Percentiles rank a stretch among this genome's conserved stretches.
These are phyloP conservation scores for Fagopyrum homotropicum DNA, from an alignment of 148 eudicot genomes.

Conservation along the genomic window DNA sequence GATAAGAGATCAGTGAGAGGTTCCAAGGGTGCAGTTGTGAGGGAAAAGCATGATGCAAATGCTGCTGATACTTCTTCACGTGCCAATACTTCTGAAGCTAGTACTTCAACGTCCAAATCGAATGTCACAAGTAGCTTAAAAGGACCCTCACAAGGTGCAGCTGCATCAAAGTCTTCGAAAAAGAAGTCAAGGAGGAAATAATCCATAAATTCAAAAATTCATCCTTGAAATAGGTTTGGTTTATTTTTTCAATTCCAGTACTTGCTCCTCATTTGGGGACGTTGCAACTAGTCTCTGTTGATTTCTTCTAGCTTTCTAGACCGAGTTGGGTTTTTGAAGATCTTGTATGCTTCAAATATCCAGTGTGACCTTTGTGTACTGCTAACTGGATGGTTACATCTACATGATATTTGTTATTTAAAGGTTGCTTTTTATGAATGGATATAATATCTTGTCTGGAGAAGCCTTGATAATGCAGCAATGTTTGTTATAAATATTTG, in stretches of 20 bases:
- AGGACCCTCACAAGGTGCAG: slow-evolving; percentile 38
- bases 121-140: slow-evolving; percentile 39
- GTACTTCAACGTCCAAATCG: slow-evolving; percentile 29
- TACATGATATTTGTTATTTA: too few relatives aligned
- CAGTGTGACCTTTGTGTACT: background rate
- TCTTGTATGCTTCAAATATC: background rate
- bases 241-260: background rate
- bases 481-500: background rate
- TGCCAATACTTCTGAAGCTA: slow-evolving; percentile 15
- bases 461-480: too few relatives aligned
- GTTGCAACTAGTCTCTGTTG: background rate
- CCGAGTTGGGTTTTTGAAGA: background rate
- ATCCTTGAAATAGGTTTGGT: background rate
- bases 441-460: too few relatives aligned
- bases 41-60: slow-evolving; percentile 48
- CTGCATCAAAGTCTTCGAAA: slow-evolving; percentile 51
- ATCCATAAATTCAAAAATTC: background rate
- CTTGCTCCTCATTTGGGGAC: background rate
- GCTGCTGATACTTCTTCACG: slow-evolving; percentile 17
- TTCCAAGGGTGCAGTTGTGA: slow-evolving; percentile 76
- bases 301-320: background rate
- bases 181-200: slow-evolving; percentile 58
- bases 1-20: slow-evolving; percentile 84
- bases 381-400: background rate
- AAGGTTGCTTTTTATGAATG: too few relatives aligned